phyloP scores from a whole-genome alignment of 108 stramenopile species.

The Mediolabrus comicus region DNA sequence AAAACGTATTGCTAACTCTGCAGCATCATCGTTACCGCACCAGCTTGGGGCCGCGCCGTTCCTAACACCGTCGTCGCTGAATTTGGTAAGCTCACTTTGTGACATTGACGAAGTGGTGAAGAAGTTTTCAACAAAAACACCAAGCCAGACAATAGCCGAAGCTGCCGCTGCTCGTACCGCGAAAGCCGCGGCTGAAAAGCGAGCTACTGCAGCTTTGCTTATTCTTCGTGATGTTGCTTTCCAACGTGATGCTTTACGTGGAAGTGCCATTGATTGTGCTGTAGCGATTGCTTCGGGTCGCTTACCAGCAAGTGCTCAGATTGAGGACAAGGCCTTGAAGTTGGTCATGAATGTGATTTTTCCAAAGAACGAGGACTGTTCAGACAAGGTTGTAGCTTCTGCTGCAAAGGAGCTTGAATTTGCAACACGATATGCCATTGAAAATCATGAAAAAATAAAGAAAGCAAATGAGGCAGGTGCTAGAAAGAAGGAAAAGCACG shows the following conservation, averaged over 20 bases:
- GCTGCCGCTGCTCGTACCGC: slow-evolving; percentile 75
- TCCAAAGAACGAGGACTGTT: slow-evolving; percentile 60
- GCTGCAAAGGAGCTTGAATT: slow-evolving; percentile 65
- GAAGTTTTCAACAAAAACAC: slow-evolving; percentile 65
- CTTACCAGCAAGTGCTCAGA: slow-evolving; percentile 56
- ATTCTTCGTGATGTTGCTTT: slow-evolving; percentile 79
- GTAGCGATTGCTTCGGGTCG: slow-evolving; percentile 81
- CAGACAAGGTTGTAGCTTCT: slow-evolving; percentile 60
- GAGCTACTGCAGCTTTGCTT: slow-evolving; percentile 75
- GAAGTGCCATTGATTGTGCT: slow-evolving; percentile 61
- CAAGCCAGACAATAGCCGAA: slow-evolving; percentile 70
- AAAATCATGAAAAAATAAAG: slow-evolving; percentile 56
- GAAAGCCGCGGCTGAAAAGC: slow-evolving; percentile 81
- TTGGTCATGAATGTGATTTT: slow-evolving; percentile 87
- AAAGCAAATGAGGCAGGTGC: slow-evolving; percentile 38
- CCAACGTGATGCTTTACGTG: slow-evolving; percentile 53
- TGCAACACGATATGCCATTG: slow-evolving; percentile 52
- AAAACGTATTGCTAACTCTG: slow-evolving; percentile 56
- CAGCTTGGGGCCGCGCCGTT: slow-evolving; percentile 55
- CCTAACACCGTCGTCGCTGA: slow-evolving; percentile 55
- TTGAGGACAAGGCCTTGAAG: slow-evolving; percentile 84
- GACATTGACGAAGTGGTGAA: slow-evolving; percentile 80
- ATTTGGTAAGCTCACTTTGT: slow-evolving; percentile 67
- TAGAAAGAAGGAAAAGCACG: slow-evolving; percentile 42
- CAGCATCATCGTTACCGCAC: slow-evolving; percentile 53